phyloP scores from a whole-genome alignment of 768 basidiomycete species.

The Xerocomellus amylosporus region DNA sequence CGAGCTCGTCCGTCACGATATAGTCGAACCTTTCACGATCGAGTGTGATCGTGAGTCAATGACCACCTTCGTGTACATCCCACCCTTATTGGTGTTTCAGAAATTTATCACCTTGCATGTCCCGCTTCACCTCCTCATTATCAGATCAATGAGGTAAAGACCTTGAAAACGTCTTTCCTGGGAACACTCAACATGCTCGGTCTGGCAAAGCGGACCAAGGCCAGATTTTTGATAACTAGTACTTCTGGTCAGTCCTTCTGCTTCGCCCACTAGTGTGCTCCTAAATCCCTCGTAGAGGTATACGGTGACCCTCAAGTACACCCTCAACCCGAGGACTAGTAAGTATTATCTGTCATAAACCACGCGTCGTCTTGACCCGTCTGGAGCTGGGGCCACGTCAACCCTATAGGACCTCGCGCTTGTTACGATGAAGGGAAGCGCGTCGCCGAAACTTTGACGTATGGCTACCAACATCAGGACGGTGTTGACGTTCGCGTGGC shows the following conservation, averaged over 20 bases:
- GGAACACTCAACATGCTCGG: slow-evolving; percentile 99
- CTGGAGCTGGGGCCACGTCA: slow-evolving; percentile 93
- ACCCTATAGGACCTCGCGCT: slow-evolving; percentile 97
- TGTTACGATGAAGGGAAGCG: slow-evolving; percentile 99
- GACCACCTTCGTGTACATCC: too few species aligned
- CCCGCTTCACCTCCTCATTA: slow-evolving; percentile 97
- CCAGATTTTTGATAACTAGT: slow-evolving; percentile 92
- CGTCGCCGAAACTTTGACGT: slow-evolving; percentile 96
- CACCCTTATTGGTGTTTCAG: slow-evolving; percentile 41
- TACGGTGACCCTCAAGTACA: slow-evolving; percentile 99
- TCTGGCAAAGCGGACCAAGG: slow-evolving; percentile 95
- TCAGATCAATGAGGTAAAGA: slow-evolving; percentile 97
- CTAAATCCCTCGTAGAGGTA: slow-evolving; percentile 58
- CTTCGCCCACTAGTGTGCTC: background rate
- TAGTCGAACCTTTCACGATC: slow-evolving; percentile 97
- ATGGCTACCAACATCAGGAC: slow-evolving; percentile 93
- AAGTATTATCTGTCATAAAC: slow-evolving; percentile 29
- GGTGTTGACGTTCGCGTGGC: slow-evolving; percentile 95
- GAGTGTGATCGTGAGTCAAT: slow-evolving; percentile 86
- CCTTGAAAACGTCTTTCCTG: slow-evolving; percentile 97
- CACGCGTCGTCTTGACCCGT: slow-evolving; percentile 16
- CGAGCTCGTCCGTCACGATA: slow-evolving; percentile 95
- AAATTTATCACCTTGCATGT: slow-evolving; percentile 98
- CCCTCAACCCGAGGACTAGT: slow-evolving; percentile 96
- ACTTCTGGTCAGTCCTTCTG: slow-evolving; percentile 72